A percentile compares a stretch with the other conserved stretches of the same genome.
Conservation (phyloP, 768 basidiomycete genomes). For the Trametes maxima region DNA sequence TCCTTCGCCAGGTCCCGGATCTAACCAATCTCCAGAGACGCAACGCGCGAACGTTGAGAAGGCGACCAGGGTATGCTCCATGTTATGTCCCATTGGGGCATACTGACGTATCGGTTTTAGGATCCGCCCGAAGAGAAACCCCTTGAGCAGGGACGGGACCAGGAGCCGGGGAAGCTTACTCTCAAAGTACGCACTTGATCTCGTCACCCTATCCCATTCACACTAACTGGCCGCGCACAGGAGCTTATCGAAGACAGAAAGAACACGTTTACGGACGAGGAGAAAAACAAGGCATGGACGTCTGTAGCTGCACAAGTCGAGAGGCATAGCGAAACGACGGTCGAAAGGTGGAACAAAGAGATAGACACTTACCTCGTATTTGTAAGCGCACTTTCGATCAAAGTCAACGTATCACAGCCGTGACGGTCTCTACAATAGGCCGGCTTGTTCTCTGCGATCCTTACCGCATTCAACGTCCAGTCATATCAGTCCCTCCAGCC, state of each 20-base stretch:
- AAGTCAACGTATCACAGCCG: background rate
- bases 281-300: conserved; percentile 32
- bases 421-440: conserved; percentile 18
- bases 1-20: too few relatives aligned
- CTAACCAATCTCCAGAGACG: too few relatives aligned
- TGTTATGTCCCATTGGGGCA: too few relatives aligned
- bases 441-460: conserved; percentile 30
- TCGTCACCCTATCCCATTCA: too few relatives aligned
- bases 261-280: conserved; percentile 30
- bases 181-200: too few relatives aligned
- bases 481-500: conserved; percentile 24
- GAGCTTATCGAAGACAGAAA: background rate
- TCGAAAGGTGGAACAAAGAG: conserved; percentile 1
- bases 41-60: too few relatives aligned
- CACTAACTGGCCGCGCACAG: too few relatives aligned
- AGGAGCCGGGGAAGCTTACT: too few relatives aligned
- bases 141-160: too few relatives aligned
- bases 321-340: conserved; percentile 1
- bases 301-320: background rate
- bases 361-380: conserved; percentile 11
- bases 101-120: too few relatives aligned
- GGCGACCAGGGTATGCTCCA: too few relatives aligned
- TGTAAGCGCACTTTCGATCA: background rate
- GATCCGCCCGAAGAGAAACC: too few relatives aligned
- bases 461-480: conserved; percentile 30